Evolutionary conservation across 2,329 filamentous ascomycete species (phyloP).

Genomic region (Botrytis aclada): DNA sequence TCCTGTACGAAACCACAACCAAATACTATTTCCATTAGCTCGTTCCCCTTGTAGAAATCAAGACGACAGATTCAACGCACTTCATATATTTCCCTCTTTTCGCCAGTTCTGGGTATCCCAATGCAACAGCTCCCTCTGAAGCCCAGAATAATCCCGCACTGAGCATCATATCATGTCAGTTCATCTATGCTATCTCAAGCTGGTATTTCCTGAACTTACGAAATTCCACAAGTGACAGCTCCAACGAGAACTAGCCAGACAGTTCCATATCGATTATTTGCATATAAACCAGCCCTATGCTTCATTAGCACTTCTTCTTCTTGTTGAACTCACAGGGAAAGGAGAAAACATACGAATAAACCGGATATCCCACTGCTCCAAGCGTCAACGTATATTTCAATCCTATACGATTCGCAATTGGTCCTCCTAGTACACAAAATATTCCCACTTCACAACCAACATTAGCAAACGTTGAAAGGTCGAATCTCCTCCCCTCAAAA

Average conservation of each 20-base stretch:
- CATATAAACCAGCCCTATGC: constrained; percentile 38
- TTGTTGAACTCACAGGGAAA: background rate
- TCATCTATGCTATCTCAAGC: background rate
- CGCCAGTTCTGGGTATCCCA: constrained; percentile 40
- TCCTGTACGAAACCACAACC: constrained; percentile 43
- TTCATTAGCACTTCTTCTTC: constrained; percentile 31
- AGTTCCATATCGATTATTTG: constrained; percentile 41
- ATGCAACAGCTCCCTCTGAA: constrained; percentile 42
- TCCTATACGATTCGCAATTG: constrained; percentile 8
- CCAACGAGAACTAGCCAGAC: constrained; percentile 43
- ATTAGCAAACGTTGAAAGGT: constrained; percentile 28
- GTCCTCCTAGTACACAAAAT: background rate
- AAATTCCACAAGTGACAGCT: constrained; percentile 40
- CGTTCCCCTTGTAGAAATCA: rapidly evolving
- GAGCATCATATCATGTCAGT: background rate
- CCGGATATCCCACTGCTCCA: constrained; percentile 43
- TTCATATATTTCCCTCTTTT: constrained; percentile 30
- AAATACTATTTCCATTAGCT: constrained; percentile 30
- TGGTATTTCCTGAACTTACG: background rate
- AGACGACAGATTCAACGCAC: background rate
- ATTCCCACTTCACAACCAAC: constrained; percentile 39
- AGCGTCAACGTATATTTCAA: constrained; percentile 23
- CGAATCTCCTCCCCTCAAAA: background rate
- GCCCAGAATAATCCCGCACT: constrained; percentile 44
- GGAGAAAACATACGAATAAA: constrained; percentile 35